Base-by-base conservation (phyloP, 2,329 filamentous ascomycete genomes). In the Scedosporium apiospermum region DNA sequence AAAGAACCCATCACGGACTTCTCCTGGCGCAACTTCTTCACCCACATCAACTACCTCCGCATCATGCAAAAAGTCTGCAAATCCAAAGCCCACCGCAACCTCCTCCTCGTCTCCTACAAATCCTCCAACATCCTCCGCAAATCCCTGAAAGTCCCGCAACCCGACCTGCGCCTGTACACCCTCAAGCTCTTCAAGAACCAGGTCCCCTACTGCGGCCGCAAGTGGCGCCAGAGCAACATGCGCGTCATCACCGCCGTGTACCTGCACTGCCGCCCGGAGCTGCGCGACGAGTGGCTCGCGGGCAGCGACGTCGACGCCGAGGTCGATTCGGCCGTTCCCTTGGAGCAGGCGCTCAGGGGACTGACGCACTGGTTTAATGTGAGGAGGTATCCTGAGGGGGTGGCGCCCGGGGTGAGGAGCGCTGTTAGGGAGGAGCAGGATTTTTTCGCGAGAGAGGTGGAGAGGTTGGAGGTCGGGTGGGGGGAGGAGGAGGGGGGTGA, bases 221-320 rank as follows among this genome's bases (percentile, higher is more conserved):
- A 99, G 77, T 99, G 95, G 95, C 88, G 95, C 14, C 95, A 98
- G 77, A 88, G 87, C 68, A 98, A 99, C 75, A 99, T 99, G 95
- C 90, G 93, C 62, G 93, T 98, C 70, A 99, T 99, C 71, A 99
- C 95, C 0, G 92, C 93, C 3, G 91, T 99, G 1, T 99, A 97
- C 74, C 80, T 99, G 58, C 91, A 96, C 76, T 96, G 93, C 71
- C 84, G 92, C 6, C 93, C 93, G 0, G 93, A 98, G 73, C 81
- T 99, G 57, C 84, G 93, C 34, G 95, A 99, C 71, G 95, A 97
- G 75, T 98, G 95, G 93, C 82, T 98, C 1, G 87, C 90, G 0
- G 93, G 93, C 4, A 89, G 88, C 64, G 93, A 97, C 71, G 87
- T 98, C 1, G 95, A 99, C 69, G 90, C 89, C 0, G 93, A 96